Evolutionary conservation across 2,329 filamentous ascomycete genomes (phyloP), one percentile per base, ranked within the genome.

Genomic region (Neonectria neomacrospora): DNA sequence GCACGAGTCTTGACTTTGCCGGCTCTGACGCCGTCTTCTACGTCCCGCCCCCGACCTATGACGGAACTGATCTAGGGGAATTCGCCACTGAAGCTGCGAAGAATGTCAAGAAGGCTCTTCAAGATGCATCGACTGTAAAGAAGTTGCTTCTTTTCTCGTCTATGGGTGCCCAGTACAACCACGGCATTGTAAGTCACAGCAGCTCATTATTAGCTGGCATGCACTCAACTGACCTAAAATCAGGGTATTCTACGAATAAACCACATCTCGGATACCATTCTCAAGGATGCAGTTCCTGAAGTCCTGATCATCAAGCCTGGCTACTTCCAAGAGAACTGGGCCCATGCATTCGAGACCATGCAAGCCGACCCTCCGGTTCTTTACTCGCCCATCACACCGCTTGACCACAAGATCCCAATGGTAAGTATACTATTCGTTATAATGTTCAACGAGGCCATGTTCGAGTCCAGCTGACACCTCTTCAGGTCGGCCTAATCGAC

Each of bases 1-100:
- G 69, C 1, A 42, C 22, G 0, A 67, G 66, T 1, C 69, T 79
- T 9, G 67, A 77, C 41, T 78, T 79, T 44, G 53, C 60, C 7
- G 58, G 54, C 11, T 75, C 75, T 3, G 69, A 76, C 28, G 75
- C 70, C 5, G 71, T 79, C 18, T 71, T 79, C 48, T 79, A 78
- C 41, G 63, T 77, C 34, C 76, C 77, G 1, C 77, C 77, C 0
- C 75, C 76, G 9, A 71, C 61, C 10, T 71, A 66, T 11, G 70
- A 75, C 42, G 73, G 70, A 6, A 56, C 63, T 7, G 70, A 75
- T 22, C 41, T 67, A 16, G 65, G 63, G 20, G 65, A 75, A 18
- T 73, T 70, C 53, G 75, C 73, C 4, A 67, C 63, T 1, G 34
- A 59, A 9, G 47, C 74, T 2, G 74, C 75, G 1, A 66, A 41